phyloP scores from a whole-genome alignment of 805 yeast species.

The Nakazawaea holstii region DNA sequence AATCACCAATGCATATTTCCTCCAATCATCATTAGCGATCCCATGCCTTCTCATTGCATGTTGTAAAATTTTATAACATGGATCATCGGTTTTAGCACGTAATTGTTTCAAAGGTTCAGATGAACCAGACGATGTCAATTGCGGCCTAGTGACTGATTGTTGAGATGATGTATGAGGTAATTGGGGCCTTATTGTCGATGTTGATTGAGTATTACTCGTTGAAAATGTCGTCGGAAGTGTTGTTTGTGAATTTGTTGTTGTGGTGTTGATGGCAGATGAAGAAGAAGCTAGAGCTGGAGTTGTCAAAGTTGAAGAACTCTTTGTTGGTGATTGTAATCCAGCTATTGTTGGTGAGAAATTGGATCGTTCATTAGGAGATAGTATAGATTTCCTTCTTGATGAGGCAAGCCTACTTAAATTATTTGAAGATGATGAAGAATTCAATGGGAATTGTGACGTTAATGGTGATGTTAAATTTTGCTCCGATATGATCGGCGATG shows the following conservation, averaged over 20 bases:
- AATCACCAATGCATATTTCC: slow-evolving; percentile 81
- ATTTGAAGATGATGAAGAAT: not conserved
- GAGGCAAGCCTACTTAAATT: slow-evolving; percentile 1
- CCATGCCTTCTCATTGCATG: slow-evolving; percentile 85
- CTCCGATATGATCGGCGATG: slow-evolving; percentile 1
- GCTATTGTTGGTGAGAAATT: not conserved
- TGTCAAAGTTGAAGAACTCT: too few relatives aligned
- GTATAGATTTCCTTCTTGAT: slow-evolving; percentile 8
- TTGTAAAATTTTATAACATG: slow-evolving; percentile 81
- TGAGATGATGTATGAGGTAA: slow-evolving; percentile 7
- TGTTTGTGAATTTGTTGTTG: slow-evolving; percentile 3
- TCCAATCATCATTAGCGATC: slow-evolving; percentile 74
- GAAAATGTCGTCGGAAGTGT: slow-evolving; percentile 12
- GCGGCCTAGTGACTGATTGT: slow-evolving; percentile 8
- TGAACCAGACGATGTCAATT: slow-evolving; percentile 13
- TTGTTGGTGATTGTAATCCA: not conserved
- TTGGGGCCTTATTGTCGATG: slow-evolving; percentile 9
- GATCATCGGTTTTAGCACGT: slow-evolving; percentile 84
- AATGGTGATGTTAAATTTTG: slow-evolving; percentile 5
- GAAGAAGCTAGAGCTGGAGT: not conserved
- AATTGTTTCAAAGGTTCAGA: slow-evolving; percentile 77
- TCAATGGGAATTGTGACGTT: not conserved
- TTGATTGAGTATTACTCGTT: too few relatives aligned
- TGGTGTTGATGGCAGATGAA: not conserved
- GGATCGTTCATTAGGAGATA: slow-evolving; percentile 8